Conservation (phyloP, 176 grass and related monocot genomes). For the Carex cristatella region DNA sequence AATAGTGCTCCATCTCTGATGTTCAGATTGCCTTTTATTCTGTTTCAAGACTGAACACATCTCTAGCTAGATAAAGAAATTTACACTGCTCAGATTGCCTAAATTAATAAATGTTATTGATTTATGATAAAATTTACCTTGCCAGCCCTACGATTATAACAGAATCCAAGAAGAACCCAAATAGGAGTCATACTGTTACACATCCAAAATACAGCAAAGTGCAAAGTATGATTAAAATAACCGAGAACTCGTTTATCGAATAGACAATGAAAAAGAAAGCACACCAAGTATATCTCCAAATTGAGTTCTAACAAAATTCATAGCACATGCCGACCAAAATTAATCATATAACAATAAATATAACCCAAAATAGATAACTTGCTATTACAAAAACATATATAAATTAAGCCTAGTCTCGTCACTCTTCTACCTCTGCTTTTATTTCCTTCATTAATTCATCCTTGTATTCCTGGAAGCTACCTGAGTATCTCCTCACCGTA, state of each 20-base stretch:
- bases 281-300: neutral
- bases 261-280: neutral
- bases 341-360: conserved; percentile 23
- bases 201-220: neutral
- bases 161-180: no score
- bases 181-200: neutral
- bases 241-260: neutral
- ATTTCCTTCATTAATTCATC: conserved; percentile 90
- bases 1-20: neutral
- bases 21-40: neutral
- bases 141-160: no score
- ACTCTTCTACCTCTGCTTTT: conserved; percentile 81
- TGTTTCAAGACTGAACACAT: neutral
- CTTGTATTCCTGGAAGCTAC: conserved; percentile 91
- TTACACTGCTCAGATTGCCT: neutral
- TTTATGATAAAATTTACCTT: no score
- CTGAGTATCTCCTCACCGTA: conserved; percentile 67
- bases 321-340: neutral
- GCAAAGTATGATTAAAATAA: neutral
- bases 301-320: conserved; percentile 11
- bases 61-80: neutral
- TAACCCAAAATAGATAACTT: conserved; percentile 19
- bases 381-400: conserved; percentile 7
- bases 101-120: no score
- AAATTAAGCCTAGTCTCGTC: conserved; percentile 11